Evolutionary conservation across 2,329 filamentous ascomycete genomes (phyloP), one percentile per base, ranked within the genome.

Genomic region (Sarocladiaceae sp.): DNA sequence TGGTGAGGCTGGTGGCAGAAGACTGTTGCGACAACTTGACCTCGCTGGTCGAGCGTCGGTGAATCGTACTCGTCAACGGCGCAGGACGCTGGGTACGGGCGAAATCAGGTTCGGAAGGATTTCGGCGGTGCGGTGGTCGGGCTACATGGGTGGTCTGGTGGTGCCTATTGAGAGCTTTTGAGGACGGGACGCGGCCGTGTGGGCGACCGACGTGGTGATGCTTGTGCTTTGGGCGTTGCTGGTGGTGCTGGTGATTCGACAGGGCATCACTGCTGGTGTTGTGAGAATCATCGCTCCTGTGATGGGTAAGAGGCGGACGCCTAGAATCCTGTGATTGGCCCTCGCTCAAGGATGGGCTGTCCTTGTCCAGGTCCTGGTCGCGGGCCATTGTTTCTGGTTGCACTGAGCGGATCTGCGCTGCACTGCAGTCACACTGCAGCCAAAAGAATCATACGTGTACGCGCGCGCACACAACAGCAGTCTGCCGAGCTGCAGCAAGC

Each of bases 11-110:
- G 50, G 69, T 62, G 3, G 70, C 60, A 3, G 76, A 72, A 20
- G 67, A 64, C 50, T 77, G 71, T 58, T 69, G 69, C 51, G 74
- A 68, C 26, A 81, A 70, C 59, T 72, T 79, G 55, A 71, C 66
- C 53, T 83, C 78, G 57, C 76, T 79, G 50, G 70, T 71, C 39
- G 73, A 66, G 59, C 78, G 75, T 51, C 75, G 77, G 53, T 80
- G 76, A 4, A 12, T 23, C 26, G 40, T 4, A n/a, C 28, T 44
- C 15, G 58, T 52, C 40, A 42, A 50, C 31, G 52, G 54, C 50
- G 60, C 47, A 15, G 47, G 28, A 53, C 49, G 15, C 52, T 52
- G 35, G 49, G 44, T 15, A 49, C 52, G 36, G 54, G 53, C n/a
- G 50, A 52, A 42, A 33, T 51, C 31, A 44, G 51, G 52, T n/a